Percentiles rank a stretch among this genome's conserved stretches.
phyloP scores from a whole-genome alignment of 2,329 filamentous ascomycete species.

The Hypoxylon sp. region DNA sequence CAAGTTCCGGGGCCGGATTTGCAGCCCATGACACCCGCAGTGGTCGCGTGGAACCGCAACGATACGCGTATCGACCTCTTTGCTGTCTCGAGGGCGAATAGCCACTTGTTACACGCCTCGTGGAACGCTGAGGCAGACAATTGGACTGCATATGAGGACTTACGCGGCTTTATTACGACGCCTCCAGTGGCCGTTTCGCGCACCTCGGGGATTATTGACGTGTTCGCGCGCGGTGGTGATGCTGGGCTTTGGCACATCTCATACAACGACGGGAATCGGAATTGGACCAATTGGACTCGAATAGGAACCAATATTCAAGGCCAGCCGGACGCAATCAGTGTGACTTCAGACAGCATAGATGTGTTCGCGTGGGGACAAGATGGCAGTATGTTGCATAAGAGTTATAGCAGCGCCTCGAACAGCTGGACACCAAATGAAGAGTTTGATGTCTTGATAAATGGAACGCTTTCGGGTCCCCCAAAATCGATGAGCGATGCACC shows the following conservation, averaged over 20 bases:
- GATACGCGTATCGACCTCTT: conserved; percentile 26
- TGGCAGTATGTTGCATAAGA: conserved; percentile 22
- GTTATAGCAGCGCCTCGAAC: conserved; percentile 11
- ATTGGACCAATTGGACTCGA: conserved; percentile 21
- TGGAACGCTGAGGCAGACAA: conserved; percentile 16
- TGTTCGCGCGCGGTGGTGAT: conserved; percentile 27
- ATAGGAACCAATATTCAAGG: conserved; percentile 21
- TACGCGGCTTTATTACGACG: conserved; percentile 23
- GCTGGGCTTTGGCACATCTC: conserved; percentile 25
- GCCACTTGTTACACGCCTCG: conserved; percentile 23
- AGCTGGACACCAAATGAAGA: conserved; percentile 25
- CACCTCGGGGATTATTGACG: conserved; percentile 20
- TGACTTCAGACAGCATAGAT: conserved; percentile 16
- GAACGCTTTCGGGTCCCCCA: conserved; percentile 15
- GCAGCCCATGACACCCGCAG: conserved; percentile 19
- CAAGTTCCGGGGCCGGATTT: conserved; percentile 15
- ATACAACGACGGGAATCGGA: conserved; percentile 16
- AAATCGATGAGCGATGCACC: conserved; percentile 22
- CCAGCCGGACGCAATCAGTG: conserved; percentile 25
- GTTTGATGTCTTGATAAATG: conserved; percentile 6
- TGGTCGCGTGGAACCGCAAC: conserved; percentile 24
- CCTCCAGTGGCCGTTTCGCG: conserved; percentile 26
- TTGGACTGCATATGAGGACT: conserved; percentile 28
- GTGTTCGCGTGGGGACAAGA: conserved; percentile 30
- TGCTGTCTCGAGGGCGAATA: conserved; percentile 22